Percentiles rank a stretch among this genome's conserved stretches.
Evolutionary conservation across 345 rosid genomes (phyloP).

Genomic region (Angophora floribunda): DNA sequence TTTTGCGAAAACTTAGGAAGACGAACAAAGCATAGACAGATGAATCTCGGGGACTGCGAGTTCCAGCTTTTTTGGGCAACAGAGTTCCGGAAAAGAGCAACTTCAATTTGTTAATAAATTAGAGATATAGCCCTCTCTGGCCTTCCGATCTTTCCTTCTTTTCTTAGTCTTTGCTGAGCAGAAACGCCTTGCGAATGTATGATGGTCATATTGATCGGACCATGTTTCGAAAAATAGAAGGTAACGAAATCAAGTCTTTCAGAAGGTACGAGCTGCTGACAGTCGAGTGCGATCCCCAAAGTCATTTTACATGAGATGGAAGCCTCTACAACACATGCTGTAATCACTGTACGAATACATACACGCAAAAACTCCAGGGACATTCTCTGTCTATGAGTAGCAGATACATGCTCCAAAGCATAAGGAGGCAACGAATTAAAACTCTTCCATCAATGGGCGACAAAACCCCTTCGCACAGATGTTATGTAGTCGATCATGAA

Average conservation of each 20-base stretch:
- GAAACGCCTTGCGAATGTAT: background rate
- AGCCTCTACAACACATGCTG: background rate
- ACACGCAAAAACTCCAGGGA: background rate
- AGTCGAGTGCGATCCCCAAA: background rate
- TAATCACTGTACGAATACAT: background rate
- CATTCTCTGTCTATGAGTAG: background rate
- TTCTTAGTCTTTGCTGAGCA: background rate
- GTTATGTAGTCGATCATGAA: background rate
- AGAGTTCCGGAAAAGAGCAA: background rate
- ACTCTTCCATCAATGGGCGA: background rate
- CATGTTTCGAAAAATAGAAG: background rate
- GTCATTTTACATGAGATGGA: background rate
- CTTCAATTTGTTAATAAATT: background rate
- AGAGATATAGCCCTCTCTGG: background rate
- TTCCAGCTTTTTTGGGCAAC: background rate
- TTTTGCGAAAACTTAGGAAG: background rate
- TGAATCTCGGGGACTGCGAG: background rate
- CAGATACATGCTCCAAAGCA: background rate
- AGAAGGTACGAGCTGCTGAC: background rate
- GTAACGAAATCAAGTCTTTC: background rate
- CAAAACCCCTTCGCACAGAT: background rate
- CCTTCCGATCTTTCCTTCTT: background rate
- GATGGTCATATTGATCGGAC: background rate
- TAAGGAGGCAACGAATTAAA: background rate
- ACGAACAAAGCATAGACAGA: background rate